Percentiles rank a stretch among this genome's conserved stretches.
Evolutionary conservation across 768 basidiomycete species (phyloP).

Genomic region (Chlorophyllum brunneum): DNA sequence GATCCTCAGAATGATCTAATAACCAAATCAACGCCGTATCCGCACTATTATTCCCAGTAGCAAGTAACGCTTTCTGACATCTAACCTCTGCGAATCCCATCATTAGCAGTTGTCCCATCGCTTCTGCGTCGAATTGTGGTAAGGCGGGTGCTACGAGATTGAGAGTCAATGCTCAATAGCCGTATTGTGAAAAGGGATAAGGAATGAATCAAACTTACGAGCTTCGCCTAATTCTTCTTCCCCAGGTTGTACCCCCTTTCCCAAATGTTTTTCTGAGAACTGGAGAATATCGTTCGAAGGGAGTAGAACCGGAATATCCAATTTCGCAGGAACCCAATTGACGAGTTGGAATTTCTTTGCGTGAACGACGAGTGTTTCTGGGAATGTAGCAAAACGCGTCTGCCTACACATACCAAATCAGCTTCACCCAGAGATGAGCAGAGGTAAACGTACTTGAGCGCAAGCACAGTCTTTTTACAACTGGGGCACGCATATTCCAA

Average conservation of each 20-base stretch:
- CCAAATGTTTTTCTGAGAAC: slow-evolving; percentile 59
- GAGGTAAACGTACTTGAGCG: slow-evolving; percentile 67
- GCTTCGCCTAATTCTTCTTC: slow-evolving; percentile 71
- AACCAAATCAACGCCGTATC: slow-evolving; percentile 96
- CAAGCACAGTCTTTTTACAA: slow-evolving; percentile 66
- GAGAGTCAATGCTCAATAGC: neutral
- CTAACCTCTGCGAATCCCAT: slow-evolving; percentile 91
- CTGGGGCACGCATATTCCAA: slow-evolving; percentile 80
- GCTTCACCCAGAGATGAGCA: neutral
- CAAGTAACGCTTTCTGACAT: slow-evolving; percentile 87
- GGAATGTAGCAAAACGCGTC: slow-evolving; percentile 79
- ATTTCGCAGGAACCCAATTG: slow-evolving; percentile 95
- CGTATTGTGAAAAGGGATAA: neutral
- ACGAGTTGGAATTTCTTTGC: slow-evolving; percentile 93
- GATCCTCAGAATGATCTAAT: slow-evolving; percentile 92
- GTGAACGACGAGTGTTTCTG: slow-evolving; percentile 83
- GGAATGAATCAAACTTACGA: slow-evolving; percentile 23
- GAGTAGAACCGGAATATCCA: slow-evolving; percentile 88
- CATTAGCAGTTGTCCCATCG: slow-evolving; percentile 70
- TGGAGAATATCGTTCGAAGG: slow-evolving; percentile 53
- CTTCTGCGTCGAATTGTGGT: slow-evolving; percentile 70
- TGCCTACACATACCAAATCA: slow-evolving; percentile 42
- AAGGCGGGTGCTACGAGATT: slow-evolving; percentile 28
- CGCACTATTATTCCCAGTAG: slow-evolving; percentile 72
- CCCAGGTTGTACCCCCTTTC: slow-evolving; percentile 61